Evolutionary conservation across 352 stramenopile genomes (phyloP).

Genomic region (Pythium dissotocum): DNA sequence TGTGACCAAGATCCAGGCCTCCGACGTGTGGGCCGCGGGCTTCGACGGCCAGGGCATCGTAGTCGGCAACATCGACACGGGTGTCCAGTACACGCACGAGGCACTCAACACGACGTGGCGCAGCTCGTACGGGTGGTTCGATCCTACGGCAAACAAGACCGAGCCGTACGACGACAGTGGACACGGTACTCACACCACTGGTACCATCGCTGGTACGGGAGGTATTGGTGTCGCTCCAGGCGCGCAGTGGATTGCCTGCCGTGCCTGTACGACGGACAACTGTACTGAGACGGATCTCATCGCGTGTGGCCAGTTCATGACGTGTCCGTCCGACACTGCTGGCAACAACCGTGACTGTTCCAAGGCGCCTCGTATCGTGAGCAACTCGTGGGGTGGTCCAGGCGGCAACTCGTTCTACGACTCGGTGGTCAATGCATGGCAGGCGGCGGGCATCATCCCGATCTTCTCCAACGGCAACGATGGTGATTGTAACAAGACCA

Average conservation of each 20-base stretch:
- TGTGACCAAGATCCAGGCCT: constrained; percentile 15
- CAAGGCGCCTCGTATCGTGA: constrained; percentile 17
- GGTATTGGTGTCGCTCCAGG: constrained; percentile 12
- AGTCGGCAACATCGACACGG: constrained; percentile 30
- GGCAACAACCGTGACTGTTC: constrained; percentile 8
- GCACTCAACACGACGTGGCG: constrained; percentile 10
- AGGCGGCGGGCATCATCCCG: constrained; percentile 27
- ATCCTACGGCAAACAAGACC: constrained; percentile 14
- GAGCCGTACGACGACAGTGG: constrained; percentile 23
- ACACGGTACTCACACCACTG: constrained; percentile 25
- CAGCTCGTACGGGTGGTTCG: constrained; percentile 21
- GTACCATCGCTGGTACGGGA: constrained; percentile 6
- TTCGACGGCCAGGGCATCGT: constrained; percentile 24
- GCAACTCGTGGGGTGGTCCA: constrained; percentile 27
- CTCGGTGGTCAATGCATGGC: constrained; percentile 21
- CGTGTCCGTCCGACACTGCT: constrained; percentile 7
- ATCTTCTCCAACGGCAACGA: constrained; percentile 29
- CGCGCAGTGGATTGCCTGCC: constrained; percentile 8
- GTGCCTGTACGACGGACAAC: neutral
- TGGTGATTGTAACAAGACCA: constrained; percentile 6
- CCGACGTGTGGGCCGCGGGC: constrained; percentile 21
- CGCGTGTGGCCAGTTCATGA: constrained; percentile 31
- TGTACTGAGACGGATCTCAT: constrained; percentile 26
- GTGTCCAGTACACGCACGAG: constrained; percentile 26
- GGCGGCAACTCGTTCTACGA: constrained; percentile 12